Evolutionary conservation across 768 basidiomycete species (phyloP).

Genomic region (Auricularia sp.): DNA sequence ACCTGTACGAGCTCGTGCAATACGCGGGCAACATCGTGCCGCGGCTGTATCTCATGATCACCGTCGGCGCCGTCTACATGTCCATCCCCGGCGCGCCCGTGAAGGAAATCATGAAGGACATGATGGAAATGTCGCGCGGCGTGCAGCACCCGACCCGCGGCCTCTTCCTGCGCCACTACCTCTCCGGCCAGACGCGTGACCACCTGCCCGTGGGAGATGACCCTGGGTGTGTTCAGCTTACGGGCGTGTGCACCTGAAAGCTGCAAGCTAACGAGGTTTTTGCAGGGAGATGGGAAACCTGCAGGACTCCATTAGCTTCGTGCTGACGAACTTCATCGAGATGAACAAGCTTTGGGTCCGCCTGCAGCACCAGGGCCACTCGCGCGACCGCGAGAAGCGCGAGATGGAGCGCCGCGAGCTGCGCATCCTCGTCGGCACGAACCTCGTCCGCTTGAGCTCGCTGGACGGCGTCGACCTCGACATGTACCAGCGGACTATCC

Average conservation of each 20-base stretch:
- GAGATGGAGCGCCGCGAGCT: conserved; percentile 93
- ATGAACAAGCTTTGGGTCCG: conserved; percentile 99
- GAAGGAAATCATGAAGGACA: conserved; percentile 99
- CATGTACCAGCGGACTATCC: conserved; percentile 76
- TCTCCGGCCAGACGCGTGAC: conserved; percentile 93
- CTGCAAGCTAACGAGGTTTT: neutral
- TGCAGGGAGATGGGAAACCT: conserved; percentile 76
- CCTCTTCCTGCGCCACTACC: conserved; percentile 89
- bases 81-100: conserved; percentile 93
- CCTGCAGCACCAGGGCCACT: conserved; percentile 94
- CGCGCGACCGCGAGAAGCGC: conserved; percentile 92
- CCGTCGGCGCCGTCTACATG: conserved; percentile 99
- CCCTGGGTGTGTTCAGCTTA: conserved; percentile 45
- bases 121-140: conserved; percentile 99
- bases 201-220: conserved; percentile 85
- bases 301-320: conserved; percentile 91
- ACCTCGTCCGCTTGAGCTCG: conserved; percentile 89
- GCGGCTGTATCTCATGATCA: conserved; percentile 95
- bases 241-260: neutral
- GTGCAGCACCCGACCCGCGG: conserved; percentile 96
- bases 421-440: conserved; percentile 93
- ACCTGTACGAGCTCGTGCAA: conserved; percentile 99
- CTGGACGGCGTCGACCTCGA: conserved; percentile 94
- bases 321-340: conserved; percentile 97
- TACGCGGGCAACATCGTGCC: conserved; percentile 96